Evolutionary conservation across 345 rosid species (phyloP).

Genomic region (Populus deltoides): DNA sequence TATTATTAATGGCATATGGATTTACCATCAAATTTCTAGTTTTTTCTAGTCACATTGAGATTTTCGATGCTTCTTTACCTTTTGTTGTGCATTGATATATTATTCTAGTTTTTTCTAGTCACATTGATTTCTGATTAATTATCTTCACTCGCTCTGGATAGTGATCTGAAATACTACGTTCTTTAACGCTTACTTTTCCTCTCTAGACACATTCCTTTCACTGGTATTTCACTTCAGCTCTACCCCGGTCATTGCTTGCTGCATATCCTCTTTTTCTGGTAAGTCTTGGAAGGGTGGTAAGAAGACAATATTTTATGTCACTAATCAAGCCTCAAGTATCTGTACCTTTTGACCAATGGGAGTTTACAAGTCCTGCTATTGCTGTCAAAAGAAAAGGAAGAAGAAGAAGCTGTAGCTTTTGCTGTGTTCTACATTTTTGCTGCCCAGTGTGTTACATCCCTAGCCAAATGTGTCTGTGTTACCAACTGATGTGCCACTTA

Average conservation of each 20-base stretch:
- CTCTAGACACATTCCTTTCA: slow-evolving; percentile 73
- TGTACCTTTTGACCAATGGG: not conserved
- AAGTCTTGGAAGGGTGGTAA: slow-evolving; percentile 27
- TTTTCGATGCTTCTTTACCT: not conserved
- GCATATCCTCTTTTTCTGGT: slow-evolving; percentile 93
- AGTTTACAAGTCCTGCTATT: no score
- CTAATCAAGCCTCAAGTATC: not conserved
- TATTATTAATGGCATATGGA: not conserved
- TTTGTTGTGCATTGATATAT: not conserved
- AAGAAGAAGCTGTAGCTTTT: no score
- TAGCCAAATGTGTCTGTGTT: no score
- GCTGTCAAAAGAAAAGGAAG: no score
- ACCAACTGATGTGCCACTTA: no score
- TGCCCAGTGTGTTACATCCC: no score
- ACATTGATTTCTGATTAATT: not conserved
- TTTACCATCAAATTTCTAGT: no score
- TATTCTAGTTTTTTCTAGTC: no score
- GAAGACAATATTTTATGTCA: not conserved
- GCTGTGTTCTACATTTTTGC: no score
- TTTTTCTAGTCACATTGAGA: not conserved
- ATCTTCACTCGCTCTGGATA: not conserved
- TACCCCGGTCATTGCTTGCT: slow-evolving; percentile 74
- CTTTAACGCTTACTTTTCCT: slow-evolving; percentile 38
- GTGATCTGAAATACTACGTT: slow-evolving; percentile 10
- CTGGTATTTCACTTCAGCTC: slow-evolving; percentile 98